phyloP scores from a whole-genome alignment of 306 rosid species.

The Hippophae gyantsensis region DNA sequence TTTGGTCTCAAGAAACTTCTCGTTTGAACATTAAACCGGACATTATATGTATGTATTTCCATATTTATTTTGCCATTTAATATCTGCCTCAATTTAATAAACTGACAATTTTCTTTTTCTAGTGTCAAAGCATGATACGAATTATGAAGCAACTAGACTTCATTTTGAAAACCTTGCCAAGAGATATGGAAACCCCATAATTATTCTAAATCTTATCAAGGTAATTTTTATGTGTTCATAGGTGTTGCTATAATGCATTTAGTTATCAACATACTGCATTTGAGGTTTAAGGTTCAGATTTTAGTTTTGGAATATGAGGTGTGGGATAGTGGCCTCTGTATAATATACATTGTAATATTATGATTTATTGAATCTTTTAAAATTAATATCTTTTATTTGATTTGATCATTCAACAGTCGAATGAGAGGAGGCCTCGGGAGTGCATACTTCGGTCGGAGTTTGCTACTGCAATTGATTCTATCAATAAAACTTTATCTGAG shows the following conservation, averaged over 20 bases:
- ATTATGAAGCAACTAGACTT: conserved; percentile 82
- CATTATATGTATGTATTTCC: conserved; percentile 62
- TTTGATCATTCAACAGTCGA: conserved; percentile 35
- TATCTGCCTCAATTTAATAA: conserved; percentile 8
- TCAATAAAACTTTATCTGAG: conserved; percentile 52
- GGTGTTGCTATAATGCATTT: too few relatives aligned
- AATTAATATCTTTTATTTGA: background rate
- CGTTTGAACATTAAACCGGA: conserved; percentile 87
- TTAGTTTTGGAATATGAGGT: too few relatives aligned
- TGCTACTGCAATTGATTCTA: conserved; percentile 65
- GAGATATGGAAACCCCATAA: conserved; percentile 90
- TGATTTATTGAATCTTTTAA: background rate
- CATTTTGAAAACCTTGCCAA: conserved; percentile 88
- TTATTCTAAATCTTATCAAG: conserved; percentile 91
- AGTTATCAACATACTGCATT: too few relatives aligned
- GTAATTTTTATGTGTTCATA: conserved; percentile 22
- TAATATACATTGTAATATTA: too few relatives aligned
- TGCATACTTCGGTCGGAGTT: conserved; percentile 81
- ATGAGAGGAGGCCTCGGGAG: conserved; percentile 84
- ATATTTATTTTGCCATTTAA: conserved; percentile 1
- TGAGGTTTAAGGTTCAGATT: too few relatives aligned
- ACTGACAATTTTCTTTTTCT: conserved; percentile 22
- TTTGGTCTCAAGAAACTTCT: conserved; percentile 97
- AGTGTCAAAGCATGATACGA: conserved; percentile 70
- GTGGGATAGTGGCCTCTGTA: too few relatives aligned